Base-by-base conservation (phyloP, 805 yeast genomes). In the Cyberlindnera mycetangii region DNA sequence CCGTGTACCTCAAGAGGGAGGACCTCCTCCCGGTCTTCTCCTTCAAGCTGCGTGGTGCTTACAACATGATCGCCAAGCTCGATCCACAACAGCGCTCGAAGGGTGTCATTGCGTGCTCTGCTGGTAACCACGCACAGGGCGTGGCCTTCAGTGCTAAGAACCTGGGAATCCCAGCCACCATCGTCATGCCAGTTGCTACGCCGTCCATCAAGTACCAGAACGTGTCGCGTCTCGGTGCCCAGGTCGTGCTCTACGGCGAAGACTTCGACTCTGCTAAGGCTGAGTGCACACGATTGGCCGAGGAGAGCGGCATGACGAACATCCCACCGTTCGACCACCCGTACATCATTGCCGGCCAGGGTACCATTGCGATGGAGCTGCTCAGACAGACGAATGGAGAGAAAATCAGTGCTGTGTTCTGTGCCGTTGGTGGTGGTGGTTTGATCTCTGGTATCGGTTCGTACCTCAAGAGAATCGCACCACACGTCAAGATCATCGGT, bases 251-350 rank as follows among this genome's bases (percentile, higher is more conserved):
- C 9, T 82, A 77, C 59, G 99, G 99, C 45, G 92, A 89, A 39
- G 97, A 89, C 60, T 93, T 93, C 55, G 99, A 93, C 62, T 75
- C 85, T n/a, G 96, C 99, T 17, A 95, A 93, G 64, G 79, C 74
- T 12, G 98, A 93, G 65, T 93, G 99, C 67, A 73, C 75, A 2
- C 71, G 95, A 45, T 68, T 93, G 42, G 69, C 85, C 21, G 68
- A 69, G 24, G 80, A 82, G 58, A 76, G 88, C 47, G 89, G 88
- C 12, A 71, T 88, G 57, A 85, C 93, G 6, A 85, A 89, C 56
- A 86, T 93, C 36, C 99, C 99, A n/a, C 99, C 99, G 1, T 93
- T 93, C 62, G 96, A 93, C 61, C 97, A 93, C 60, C 99, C 99
- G 2, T 88, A 83, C 55, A 97, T 93, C 52, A 89, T 93, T 67